A percentile compares a stretch with the other conserved stretches of the same genome.
Conservation (phyloP, 257 asterid species). For the Solanum etuberosum region DNA sequence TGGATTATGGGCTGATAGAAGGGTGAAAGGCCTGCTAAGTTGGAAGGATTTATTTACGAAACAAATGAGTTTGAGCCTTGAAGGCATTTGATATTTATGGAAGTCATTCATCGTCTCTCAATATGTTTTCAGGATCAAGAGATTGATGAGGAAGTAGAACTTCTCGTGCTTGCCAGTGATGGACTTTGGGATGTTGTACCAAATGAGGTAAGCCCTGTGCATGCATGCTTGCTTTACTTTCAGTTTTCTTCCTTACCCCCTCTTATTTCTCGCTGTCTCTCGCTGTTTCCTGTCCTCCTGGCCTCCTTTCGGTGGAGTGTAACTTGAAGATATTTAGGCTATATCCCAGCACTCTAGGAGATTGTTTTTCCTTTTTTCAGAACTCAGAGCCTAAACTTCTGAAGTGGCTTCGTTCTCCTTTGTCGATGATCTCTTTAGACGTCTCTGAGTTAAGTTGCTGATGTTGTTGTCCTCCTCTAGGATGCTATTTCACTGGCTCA, state of each 20-base stretch:
- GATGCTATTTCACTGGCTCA: constrained; percentile 82
- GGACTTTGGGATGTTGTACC: constrained; percentile 93
- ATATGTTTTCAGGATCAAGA: constrained; percentile 59
- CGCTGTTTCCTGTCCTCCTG: neutral
- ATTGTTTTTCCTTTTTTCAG: neutral
- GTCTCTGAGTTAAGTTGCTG: neutral
- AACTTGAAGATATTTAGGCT: neutral
- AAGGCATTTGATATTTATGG: neutral
- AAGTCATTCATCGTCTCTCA: neutral
- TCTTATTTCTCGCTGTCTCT: neutral
- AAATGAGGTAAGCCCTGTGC: constrained; percentile 5
- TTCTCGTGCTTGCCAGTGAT: constrained; percentile 91
- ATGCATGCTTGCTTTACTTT: neutral
- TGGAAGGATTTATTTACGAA: neutral
- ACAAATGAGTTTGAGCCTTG: neutral
- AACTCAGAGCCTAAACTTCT: neutral
- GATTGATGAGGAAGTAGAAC: constrained; percentile 69
- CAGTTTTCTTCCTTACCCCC: neutral
- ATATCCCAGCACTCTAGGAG: neutral
- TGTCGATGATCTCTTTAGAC: neutral
- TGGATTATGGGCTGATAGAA: neutral
- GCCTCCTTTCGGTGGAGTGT: neutral
- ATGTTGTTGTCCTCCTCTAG: constrained; percentile 20
- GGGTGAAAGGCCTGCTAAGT: neutral
- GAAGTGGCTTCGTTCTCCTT: neutral